Base-by-base conservation (phyloP, 106 monocot species). In the Triglochin maritima region DNA sequence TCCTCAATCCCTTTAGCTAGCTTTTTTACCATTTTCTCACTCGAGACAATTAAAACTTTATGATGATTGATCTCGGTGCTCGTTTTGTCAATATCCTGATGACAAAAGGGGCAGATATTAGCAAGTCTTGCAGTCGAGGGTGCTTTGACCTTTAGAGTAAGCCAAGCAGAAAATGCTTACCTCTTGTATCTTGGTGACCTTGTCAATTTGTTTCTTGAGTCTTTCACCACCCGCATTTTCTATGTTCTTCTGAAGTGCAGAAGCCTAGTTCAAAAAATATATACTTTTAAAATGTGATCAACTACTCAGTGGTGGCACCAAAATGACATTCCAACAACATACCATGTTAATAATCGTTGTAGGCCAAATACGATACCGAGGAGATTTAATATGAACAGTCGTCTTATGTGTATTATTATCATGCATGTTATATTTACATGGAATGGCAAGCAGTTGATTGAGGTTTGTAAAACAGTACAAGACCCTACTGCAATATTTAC, bases 171-270 rank as follows among this genome's bases (percentile, higher is more conserved):
- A 61, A 64, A 62, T 63, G 86, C 88, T 75, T 70, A 96, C 96
- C 73, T 84, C 79, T 73, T 96, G 96, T 67, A 91, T 91, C 29
- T 78, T 78, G 7, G 83, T 59, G 48, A 91, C 87, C 66, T 86
- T 96, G 48, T 63, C 6, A 50, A 86, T 88, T 55, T 91, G 96
- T 72, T 81, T 80, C 83, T 91, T 96, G 2, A 96, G 79, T 66
- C 16, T 64, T 67, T 96, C 88, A 74, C 96, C 96, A 71, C 96
- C 96, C 41, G 82, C 91, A 80, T 88, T 86, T 70, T 96, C 96
- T 72, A 96, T 84, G 71, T 80, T 88, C 43, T 81, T 85, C 74
- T 96, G 96, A 80, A 96, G 90, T 46, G 84, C 84, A 7, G 80
- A 79, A 51, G 83, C 88, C 96, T 96, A 50, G 29, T 29, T 29